Base-by-base conservation (phyloP, 495 filamentous ascomycete species). In the Penicillium taxi region DNA sequence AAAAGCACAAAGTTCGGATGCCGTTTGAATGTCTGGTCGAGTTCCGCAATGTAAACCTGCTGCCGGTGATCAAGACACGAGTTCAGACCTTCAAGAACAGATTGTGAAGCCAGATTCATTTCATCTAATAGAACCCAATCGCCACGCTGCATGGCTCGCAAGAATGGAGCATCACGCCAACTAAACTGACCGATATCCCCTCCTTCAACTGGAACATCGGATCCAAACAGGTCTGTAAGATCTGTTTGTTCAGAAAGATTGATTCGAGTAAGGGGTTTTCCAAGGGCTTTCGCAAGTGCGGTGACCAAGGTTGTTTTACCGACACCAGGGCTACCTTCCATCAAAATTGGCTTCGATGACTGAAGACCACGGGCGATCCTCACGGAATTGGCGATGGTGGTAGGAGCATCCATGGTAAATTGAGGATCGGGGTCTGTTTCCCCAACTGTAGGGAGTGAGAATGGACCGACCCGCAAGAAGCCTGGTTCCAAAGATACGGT, bases 161-260 rank as follows among this genome's bases (percentile, higher is more conserved):
- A 64, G 53, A 96, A 99, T 1, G 93, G 88, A 9, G 87, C 93
- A 59, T 96, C 89, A 41, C 87, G 77, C 93, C 93, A 99, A 4
- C 78, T 77, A 45, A 99, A 99, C 36, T 82, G 78, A 2, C 93
- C 91, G 13, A 84, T 78, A 49, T 83, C 75, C 0, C 78, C 86
- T 26, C 87, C 90, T 60, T 96, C 90, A 8, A 94, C 75, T 2
- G 93, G 93, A 2, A 94, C 85, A 68, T 99, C 93, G 4, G 89
- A 95, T 25, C 93, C 93, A 59, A 99, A 99, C 7, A 99, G 64
- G 53, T 99, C 93, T 68, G 94, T 91, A 14, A 99, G 65, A 49
- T 99, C 93, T 1, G 93, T 96, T 61, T 99, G 93, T 44, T 96
- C 93, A 0, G 91, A 96, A 39, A 99, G 69, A 52, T 99, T 99